Base-by-base conservation (phyloP, 1,284 basidiomycete genomes). In the Puccinia hordei region DNA sequence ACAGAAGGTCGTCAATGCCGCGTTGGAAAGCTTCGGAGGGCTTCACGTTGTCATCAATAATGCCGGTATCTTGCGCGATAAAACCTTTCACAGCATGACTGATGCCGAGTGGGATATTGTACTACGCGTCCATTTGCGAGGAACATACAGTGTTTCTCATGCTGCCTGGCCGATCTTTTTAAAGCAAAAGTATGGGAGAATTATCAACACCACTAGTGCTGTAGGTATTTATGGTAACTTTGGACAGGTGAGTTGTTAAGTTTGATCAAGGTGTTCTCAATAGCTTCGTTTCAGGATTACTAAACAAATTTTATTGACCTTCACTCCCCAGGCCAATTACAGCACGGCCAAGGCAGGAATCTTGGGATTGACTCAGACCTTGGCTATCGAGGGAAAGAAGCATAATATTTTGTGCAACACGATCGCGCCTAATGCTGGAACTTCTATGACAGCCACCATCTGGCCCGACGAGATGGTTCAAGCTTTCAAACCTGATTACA, bases 91-190 rank as follows among this genome's bases (percentile, higher is more conserved):
- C 82, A 90, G 92, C 46, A 92, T 99, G 91, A 90, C 91, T 4
- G 93, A 94, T 84, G 89, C 92, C 83, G 94, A 98, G 84, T 99
- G 97, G 97, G 94, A 99, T 86, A 88, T 91, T 80, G 95, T 98
- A 66, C 87, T 98, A 82, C 90, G 91, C 80, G 90, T 98, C 41
- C 95, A 98, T 87, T 88, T 98, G 73, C 85, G 87, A 74, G 89
- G 89, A 53, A 89, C 89, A 22, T 90, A 88, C 83, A 90, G 85
- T 71, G 83, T 86, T 84, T 92, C 91, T 80, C 94, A 97, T 86
- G 96, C 96, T 17, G 93, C 94, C 51, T 99, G 95, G 97, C 95
- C 96, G 3, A 89, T 94, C 85, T 98, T 99, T 89, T 91, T 93
- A 86, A 92, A 96, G 87, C 97, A 99, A 86, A 95, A 95, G 87